Conservation (phyloP, 2,329 filamentous ascomycete genomes). For the Penicillium digitatum region DNA sequence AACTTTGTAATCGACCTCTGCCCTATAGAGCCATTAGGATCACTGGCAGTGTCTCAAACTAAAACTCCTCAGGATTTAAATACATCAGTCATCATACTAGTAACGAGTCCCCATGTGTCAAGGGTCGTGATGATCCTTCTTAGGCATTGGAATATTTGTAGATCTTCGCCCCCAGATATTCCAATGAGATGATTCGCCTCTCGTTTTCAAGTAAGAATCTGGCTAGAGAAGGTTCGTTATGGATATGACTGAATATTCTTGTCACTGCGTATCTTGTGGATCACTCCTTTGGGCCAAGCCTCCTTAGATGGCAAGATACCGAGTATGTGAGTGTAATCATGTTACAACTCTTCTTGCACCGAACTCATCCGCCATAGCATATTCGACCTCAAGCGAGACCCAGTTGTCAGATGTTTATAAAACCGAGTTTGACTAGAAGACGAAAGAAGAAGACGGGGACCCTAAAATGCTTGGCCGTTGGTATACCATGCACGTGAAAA, state of each 20-base stretch:
- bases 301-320: not conserved
- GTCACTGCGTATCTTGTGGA: not conserved
- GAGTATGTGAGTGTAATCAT: not conserved
- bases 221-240: not conserved
- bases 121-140: not conserved
- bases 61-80: no score
- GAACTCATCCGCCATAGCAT: not conserved
- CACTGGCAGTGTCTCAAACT: no score
- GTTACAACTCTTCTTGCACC: not conserved
- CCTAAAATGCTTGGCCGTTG: not conserved
- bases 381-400: not conserved
- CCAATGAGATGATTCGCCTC: not conserved
- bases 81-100: no score
- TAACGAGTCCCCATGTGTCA: no score
- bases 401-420: not conserved
- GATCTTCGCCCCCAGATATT: not conserved
- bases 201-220: not conserved
- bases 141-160: not conserved
- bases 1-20: no score
- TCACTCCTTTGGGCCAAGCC: not conserved
- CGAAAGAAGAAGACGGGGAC: not conserved
- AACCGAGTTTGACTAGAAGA: not conserved
- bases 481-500: not conserved
- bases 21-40: no score
- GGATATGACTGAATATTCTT: not conserved